A percentile compares a stretch with the other conserved stretches of the same genome.
phyloP scores from a whole-genome alignment of 768 basidiomycete genomes.

The Rossbeevera mucosa region DNA sequence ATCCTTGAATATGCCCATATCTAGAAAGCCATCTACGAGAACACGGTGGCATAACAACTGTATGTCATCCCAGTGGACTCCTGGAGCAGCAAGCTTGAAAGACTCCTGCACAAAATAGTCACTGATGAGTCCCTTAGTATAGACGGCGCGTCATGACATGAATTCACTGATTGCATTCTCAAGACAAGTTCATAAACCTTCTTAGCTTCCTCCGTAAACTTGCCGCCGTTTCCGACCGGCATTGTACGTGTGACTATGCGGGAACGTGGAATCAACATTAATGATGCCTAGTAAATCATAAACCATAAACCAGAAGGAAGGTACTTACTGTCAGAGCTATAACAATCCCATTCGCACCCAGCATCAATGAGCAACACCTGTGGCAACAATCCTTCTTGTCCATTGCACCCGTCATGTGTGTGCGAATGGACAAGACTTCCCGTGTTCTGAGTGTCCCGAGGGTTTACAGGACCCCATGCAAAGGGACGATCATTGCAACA shows the following conservation, averaged over 20 bases:
- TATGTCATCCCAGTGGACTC: slow-evolving; percentile 86
- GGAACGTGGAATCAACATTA: slow-evolving; percentile 23
- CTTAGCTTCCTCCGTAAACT: slow-evolving; percentile 74
- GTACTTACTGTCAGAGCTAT: slow-evolving; percentile 57
- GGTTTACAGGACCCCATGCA: slow-evolving; percentile 72
- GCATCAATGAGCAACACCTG: slow-evolving; percentile 91
- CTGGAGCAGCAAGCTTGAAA: slow-evolving; percentile 65
- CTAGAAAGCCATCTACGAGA: slow-evolving; percentile 77
- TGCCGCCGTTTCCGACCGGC: slow-evolving; percentile 92
- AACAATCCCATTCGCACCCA: slow-evolving; percentile 82
- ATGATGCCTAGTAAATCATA: not conserved
- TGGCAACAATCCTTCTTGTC: slow-evolving; percentile 40
- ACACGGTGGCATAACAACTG: slow-evolving; percentile 80
- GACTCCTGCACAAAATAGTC: slow-evolving; percentile 48
- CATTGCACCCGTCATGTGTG: slow-evolving; percentile 4
- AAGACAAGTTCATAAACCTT: slow-evolving; percentile 86
- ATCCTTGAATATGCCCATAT: slow-evolving; percentile 82
- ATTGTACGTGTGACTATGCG: slow-evolving; percentile 71
- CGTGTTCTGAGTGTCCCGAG: slow-evolving; percentile 52
- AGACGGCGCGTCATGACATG: not conserved
- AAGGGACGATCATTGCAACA: slow-evolving; percentile 89
- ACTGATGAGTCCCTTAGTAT: not conserved
- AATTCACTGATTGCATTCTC: slow-evolving; percentile 77
- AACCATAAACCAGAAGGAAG: not conserved
- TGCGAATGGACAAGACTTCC: slow-evolving; percentile 41